Base-by-base conservation (phyloP, 2,329 filamentous ascomycete genomes). In the Pestalotiopsis sp. region DNA sequence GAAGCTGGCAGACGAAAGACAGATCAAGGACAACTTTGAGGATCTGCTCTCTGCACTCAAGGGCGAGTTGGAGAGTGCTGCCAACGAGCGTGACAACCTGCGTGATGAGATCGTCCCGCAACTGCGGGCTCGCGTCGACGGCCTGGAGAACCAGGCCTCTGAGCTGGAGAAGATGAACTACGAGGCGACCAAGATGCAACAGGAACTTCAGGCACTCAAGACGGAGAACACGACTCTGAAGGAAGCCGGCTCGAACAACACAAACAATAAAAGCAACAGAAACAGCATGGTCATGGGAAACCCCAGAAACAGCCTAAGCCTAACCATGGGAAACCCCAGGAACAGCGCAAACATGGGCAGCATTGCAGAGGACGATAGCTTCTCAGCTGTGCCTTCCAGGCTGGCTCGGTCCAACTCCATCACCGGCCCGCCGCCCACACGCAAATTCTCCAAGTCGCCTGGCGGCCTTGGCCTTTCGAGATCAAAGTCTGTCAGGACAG, bases 1-100 rank as follows among this genome's bases (percentile, higher is more conserved):
- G 74, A 92, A 93, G 73, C 85, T 99, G 59, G 86, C 88, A 0
- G 94, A 98, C 77, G 96, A 99, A 81, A 89, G 93, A 68, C 89
- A 93, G 78, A 90, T 93, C 74, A 98, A 97, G 79, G 91, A 93
- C 76, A 98, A 97, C 78, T 97, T 98, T 75, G 94, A 98, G 81
- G 95, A 98, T 78, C 86, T 99, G 58, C 86, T 98, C 59, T 90
- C 91, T 6, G 95, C 93, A 4, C 90, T 98, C 73, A 92, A 92
- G 74, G 88, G 90, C 27, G 94, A 99, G 78, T 85, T 98, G 14
- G 89, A 95, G 75, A 92, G 90, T 73, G 89, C 94, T 66, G 89
- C 92, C 70, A 95, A 96, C 73, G 95, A 99, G 81, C 90, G 94
- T 66, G 96, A 99, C 80, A 95, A 97, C 74, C 87, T 98, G 17